Base-by-base conservation (phyloP, 352 stramenopile genomes). In the Pythium aphanidermatum region DNA sequence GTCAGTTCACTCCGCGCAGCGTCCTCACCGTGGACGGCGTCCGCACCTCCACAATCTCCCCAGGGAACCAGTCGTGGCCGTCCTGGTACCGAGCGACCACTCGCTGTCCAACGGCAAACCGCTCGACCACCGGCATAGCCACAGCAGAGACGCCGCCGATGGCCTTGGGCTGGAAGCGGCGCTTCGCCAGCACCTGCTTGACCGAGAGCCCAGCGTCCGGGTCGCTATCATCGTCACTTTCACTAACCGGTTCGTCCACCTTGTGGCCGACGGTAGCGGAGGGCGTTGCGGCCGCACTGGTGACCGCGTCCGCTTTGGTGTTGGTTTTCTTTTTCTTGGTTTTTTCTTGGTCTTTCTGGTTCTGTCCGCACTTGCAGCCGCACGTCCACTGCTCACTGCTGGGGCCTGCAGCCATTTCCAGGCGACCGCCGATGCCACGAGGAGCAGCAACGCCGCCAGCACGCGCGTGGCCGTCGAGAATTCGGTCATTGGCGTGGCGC, bases 61-160 rank as follows among this genome's bases (percentile, higher is more conserved):
- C 77, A 2, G 73, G 75, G 33, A 89, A 89, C 77, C 75, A 90
- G 14, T 76, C 51, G 3, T 35, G 43, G 1, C 70, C 70, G 37
- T 68, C 54, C n/a, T 74, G 46, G 44, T 82, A 92, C 23, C 73
- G 65, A 6, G 73, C 80, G 10, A 86, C 21, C 8, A 92, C 77
- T 9, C 66, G 54, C 36, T 92, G 66, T 19, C 53, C 51, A 4
- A 69, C 63, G 2, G 46, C 35, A 40, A 77, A 74, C 14, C 57
- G 58, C 13, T 49, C 58, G 11, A 53, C 60, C 19, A 60, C 28
- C 6, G 63, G 37, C 14, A 52, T 41, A 20, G 68, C 45, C 4
- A 46, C 43, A 9, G 55, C 53, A 0, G 42, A 42, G 14, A 6
- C 47, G 8, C 63, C 72, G 9, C 74, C 69, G 9, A 92, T 58